Evolutionary conservation across 108 stramenopile species (phyloP).

Genomic region (Discostella stelligeroides): DNA sequence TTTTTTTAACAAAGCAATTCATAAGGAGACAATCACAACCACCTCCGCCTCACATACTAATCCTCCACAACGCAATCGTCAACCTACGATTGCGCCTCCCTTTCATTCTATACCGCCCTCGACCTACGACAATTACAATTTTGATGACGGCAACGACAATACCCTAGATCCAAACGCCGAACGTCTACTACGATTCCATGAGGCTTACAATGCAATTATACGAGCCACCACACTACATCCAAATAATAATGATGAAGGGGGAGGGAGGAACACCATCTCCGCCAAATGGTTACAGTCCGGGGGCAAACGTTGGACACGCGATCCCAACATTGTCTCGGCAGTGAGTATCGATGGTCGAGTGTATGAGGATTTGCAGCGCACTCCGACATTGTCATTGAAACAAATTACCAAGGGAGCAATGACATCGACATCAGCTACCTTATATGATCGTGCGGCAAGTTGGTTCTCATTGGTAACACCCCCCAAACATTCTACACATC

Average conservation of each 20-base stretch:
- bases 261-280: constrained; percentile 15
- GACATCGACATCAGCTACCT: not conserved
- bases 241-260: constrained; percentile 24
- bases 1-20: constrained; percentile 24
- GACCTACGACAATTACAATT: no score
- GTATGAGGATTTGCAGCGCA: constrained; percentile 65
- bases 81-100: no score
- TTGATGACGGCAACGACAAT: constrained; percentile 12
- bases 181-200: constrained; percentile 70
- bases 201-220: constrained; percentile 79
- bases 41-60: no score
- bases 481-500: not conserved
- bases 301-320: constrained; percentile 75
- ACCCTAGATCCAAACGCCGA: constrained; percentile 44
- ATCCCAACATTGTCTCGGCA: constrained; percentile 47
- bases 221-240: constrained; percentile 36
- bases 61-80: constrained; percentile 14
- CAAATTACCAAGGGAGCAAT: constrained; percentile 20
- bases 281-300: constrained; percentile 48
- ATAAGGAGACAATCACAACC: constrained; percentile 6
- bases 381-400: constrained; percentile 45
- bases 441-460: no score
- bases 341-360: constrained; percentile 52
- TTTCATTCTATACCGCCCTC: no score
- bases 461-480: not conserved